phyloP scores from a whole-genome alignment of 345 rosid genomes.

The Linum usitatissimum region DNA sequence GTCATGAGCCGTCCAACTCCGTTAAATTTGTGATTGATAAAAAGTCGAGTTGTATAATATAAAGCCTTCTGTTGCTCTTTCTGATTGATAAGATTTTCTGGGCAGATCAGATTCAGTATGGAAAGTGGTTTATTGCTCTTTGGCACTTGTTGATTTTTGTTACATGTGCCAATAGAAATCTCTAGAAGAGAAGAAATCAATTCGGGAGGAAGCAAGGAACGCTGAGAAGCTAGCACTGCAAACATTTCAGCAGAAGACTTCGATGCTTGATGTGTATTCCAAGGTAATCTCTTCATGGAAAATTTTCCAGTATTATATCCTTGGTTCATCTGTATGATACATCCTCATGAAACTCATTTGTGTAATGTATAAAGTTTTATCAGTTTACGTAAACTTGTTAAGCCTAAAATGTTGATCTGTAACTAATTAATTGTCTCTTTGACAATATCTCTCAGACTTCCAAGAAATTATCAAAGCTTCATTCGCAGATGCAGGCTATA shows the following conservation, averaged over 20 bases:
- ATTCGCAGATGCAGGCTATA: slow-evolving; percentile 55
- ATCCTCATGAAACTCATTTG: not conserved
- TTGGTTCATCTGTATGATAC: not conserved
- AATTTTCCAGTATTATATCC: slow-evolving; percentile 5
- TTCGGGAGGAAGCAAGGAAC: slow-evolving; percentile 55
- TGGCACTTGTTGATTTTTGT: slow-evolving; percentile 1
- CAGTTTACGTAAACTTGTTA: not conserved
- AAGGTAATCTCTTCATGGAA: slow-evolving; percentile 40
- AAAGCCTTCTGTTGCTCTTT: not conserved
- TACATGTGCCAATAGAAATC: slow-evolving; percentile 38
- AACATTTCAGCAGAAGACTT: slow-evolving; percentile 59
- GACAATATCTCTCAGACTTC: slow-evolving; percentile 39
- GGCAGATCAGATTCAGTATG: not conserved
- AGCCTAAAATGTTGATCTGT: not conserved
- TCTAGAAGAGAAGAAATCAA: slow-evolving; percentile 66
- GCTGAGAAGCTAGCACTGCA: slow-evolving; percentile 62
- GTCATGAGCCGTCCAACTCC: not conserved
- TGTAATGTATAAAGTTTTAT: not conserved
- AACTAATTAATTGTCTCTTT: slow-evolving; percentile 13
- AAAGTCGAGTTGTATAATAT: not conserved
- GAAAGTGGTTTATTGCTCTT: not conserved
- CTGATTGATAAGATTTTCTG: not conserved
- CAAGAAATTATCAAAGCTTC: slow-evolving; percentile 70
- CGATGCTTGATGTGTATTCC: slow-evolving; percentile 49
- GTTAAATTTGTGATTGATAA: not conserved